Base-by-base conservation (phyloP, 371 early-diverging fungal species). In the Mucor racemosus region DNA sequence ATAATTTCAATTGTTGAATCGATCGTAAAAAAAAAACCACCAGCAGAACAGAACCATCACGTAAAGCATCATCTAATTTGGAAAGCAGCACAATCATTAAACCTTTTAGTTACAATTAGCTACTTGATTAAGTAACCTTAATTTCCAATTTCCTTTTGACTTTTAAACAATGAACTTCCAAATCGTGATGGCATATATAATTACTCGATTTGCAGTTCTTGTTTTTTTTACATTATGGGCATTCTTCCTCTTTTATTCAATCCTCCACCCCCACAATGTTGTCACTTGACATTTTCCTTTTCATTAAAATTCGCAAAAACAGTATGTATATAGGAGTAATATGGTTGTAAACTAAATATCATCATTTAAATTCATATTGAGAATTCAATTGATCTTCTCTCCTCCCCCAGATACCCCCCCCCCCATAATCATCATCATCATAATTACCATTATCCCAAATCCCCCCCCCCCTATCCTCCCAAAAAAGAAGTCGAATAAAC, bases 161-260 rank as follows among this genome's bases (percentile, higher is more conserved):
- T 60, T 60, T 48, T 34, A 60, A 34, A 46, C 33, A 44, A 44
- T n/a, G 34, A 21, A 60, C 42, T 41, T 42, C 33, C 33, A 42
- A 13, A 60, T 60, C 60, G 60, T 60, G 42, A 42, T 60, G 26
- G 5, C 42, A 41, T 42, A 60, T n/a, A 31, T 31, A 60, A 46
- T 48, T 60, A 48, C 19, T 60, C 61, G 61, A 60, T 60, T 41
- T 60, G 17, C 48, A 60, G 34, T 46, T 46, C 33, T 60, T 60
- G 41, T 17, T 41, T 26, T 13, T 13, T 31, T 31, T 40, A 40
- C 33, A 33, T 60, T 10, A 6, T 42, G 15, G n/a, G 7, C n/a
- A 17, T 60, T 19, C 3, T 9, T 39, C n/a, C 39, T 56, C 31
- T 57, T 17, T 38, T 17, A 6, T 36, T 17, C 17, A 17, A 7